A percentile compares a stretch with the other conserved stretches of the same genome.
These are phyloP conservation scores for Erodium moschatum DNA, from an alignment of 441 rosid genomes.

Conservation along the genomic window DNA sequence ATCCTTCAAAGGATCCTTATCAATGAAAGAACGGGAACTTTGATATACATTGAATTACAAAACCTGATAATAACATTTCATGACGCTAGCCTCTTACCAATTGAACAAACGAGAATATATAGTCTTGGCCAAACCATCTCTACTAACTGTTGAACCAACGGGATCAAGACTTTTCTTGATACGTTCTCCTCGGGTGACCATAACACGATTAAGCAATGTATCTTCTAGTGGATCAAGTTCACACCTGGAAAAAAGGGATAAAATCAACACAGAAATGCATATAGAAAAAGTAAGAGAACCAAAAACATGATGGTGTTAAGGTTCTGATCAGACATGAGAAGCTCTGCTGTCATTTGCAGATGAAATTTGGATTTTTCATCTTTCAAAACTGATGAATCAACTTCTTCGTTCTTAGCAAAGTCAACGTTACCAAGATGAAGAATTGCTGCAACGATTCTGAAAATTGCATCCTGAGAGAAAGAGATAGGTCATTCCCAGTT, in stretches of 20 bases:
- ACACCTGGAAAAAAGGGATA: slow-evolving; percentile 38
- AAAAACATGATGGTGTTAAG: slow-evolving; percentile 22
- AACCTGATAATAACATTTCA: slow-evolving; percentile 13
- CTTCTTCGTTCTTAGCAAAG: slow-evolving; percentile 74
- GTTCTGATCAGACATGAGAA: slow-evolving; percentile 53
- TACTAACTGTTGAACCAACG: slow-evolving; percentile 52
- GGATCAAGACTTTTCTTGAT: slow-evolving; percentile 80
- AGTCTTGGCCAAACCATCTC: slow-evolving; percentile 86
- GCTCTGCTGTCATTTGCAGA: slow-evolving; percentile 75
- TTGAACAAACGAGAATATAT: slow-evolving; percentile 67
- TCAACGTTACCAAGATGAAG: slow-evolving; percentile 81
- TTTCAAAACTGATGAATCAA: slow-evolving; percentile 80
- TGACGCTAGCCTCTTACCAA: slow-evolving; percentile 36
- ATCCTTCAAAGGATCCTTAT: slow-evolving; percentile 12
- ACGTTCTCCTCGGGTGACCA: slow-evolving; percentile 81
- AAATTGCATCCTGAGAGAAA: slow-evolving; percentile 65
- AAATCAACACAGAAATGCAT: not conserved
- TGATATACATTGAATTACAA: not conserved
- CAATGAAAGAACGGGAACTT: slow-evolving; percentile 3
- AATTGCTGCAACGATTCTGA: slow-evolving; percentile 82
- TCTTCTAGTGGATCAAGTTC: slow-evolving; percentile 60
- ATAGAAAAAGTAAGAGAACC: slow-evolving; percentile 15
- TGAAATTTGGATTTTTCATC: slow-evolving; percentile 76
- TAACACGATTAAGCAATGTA: slow-evolving; percentile 73
- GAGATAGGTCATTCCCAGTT: slow-evolving; percentile 18